phyloP scores from a whole-genome alignment of 2,329 filamentous ascomycete genomes.

The Penicillium sp. region DNA sequence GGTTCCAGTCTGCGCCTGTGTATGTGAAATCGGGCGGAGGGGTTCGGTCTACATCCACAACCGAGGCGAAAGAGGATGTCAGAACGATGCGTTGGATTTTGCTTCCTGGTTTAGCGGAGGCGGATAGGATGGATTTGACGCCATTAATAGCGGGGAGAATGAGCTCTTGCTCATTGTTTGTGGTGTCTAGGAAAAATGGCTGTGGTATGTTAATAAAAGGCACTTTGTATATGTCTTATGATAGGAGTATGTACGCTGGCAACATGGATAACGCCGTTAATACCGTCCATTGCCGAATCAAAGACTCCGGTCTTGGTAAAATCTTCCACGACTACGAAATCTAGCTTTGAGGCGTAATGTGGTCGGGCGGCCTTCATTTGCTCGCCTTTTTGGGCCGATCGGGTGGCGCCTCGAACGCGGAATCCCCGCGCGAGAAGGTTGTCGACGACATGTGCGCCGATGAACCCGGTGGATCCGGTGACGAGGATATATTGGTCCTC shows the following conservation, averaged over 20 bases:
- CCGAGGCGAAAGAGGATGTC: conserved; percentile 33
- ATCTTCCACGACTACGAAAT: conserved; percentile 47
- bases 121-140: conserved; percentile 43
- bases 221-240: too few species aligned
- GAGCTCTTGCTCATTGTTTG: conserved; percentile 46
- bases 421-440: conserved; percentile 23
- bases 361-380: conserved; percentile 41
- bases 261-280: conserved; percentile 48
- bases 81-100: conserved; percentile 27
- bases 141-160: conserved; percentile 50
- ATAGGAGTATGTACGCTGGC: conserved; percentile 40
- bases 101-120: conserved; percentile 21
- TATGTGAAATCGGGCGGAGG: conserved; percentile 24
- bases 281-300: conserved; percentile 39
- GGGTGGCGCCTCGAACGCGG: conserved; percentile 24
- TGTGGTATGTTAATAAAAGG: conserved; percentile 8
- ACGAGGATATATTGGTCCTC: conserved; percentile 20
- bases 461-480: conserved; percentile 31
- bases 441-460: conserved; percentile 31
- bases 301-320: conserved; percentile 43
- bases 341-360: conserved; percentile 37
- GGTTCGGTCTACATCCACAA: conserved; percentile 21
- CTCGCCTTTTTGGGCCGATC: conserved; percentile 25
- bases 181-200: conserved; percentile 48
- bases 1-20: conserved; percentile 32